A percentile compares a stretch with the other conserved stretches of the same genome.
phyloP scores from a whole-genome alignment of 75 land plant species.

The Cunninghamia lanceolata region DNA sequence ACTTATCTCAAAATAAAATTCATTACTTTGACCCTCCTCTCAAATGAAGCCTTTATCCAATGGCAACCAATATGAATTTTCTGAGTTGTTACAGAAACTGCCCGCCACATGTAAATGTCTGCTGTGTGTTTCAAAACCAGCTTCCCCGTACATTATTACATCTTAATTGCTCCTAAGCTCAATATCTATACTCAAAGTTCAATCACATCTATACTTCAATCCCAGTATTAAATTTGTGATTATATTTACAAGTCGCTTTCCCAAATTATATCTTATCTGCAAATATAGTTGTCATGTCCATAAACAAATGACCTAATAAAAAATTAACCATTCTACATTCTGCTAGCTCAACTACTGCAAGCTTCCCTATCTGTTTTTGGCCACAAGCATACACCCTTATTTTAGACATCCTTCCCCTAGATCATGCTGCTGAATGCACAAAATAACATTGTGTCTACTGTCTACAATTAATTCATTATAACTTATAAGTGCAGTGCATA shows the following conservation, averaged over 20 bases:
- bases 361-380: background rate
- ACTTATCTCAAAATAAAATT: background rate
- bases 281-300: background rate
- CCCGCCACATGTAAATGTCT: no score
- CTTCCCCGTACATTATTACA: background rate
- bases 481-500: background rate
- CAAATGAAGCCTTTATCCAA: no score
- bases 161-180: background rate
- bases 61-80: no score
- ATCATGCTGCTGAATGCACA: background rate
- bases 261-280: background rate
- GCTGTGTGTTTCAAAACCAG: background rate
- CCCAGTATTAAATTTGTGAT: background rate
- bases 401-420: background rate
- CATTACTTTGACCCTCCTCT: background rate
- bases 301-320: background rate
- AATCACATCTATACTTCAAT: background rate
- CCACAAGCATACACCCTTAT: background rate
- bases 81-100: background rate
- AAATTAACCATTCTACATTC: background rate
- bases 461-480: background rate
- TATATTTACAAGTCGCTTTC: background rate
- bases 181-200: background rate
- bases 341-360: background rate
- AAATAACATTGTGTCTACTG: background rate